Base-by-base conservation (phyloP, 2,329 filamentous ascomycete genomes). In the Botrytis cinerea region DNA sequence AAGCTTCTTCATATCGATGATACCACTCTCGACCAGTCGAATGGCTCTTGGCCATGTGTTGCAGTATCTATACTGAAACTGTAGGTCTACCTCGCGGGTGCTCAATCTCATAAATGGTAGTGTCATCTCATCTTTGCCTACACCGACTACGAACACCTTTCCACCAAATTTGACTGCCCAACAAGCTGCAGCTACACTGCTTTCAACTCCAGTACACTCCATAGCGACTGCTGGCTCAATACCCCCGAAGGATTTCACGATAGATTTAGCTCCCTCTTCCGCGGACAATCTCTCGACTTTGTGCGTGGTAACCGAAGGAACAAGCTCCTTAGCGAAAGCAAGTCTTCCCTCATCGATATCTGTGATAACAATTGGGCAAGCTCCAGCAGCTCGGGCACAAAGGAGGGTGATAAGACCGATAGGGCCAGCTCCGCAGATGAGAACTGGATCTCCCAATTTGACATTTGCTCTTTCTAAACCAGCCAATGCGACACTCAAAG, bases 31-130 rank as follows among this genome's bases (percentile, higher is more conserved):
- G 54, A 98, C 88, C 76, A 98, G 85, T 66, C 95, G 89, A 78
- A 98, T 98, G 61, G 96, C 95, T 75, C 93, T 89, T 48, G 95
- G 96, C 95, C 95, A 98, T 35, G 94, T 97, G 85, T 98, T 98
- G 85, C 88, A 89, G 86, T 98, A 98, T 75, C 96, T 90, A 86
- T 98, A 98, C 85, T 98, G 95, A 83, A 98, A 96, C 84, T 97
- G 93, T 75, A 98, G 86, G 83, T 98, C 95, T 78, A 98, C 92
- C 85, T 98, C 96, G 76, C 93, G 89, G 9, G 95, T 95, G 79
- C 92, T 95, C 73, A 95, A 88, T 70, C 94, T 86, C 95, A 98
- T 98, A 83, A 98, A 98, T 43, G 95, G 95, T 76, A 98, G 92
- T 83, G 89, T 94, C 86, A 98, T 96, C 86, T 98, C 93, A 82